Evolutionary conservation across 2,329 filamentous ascomycete genomes (phyloP), one percentile per base, ranked within the genome.

Genomic region (Canariomyces notabilis): DNA sequence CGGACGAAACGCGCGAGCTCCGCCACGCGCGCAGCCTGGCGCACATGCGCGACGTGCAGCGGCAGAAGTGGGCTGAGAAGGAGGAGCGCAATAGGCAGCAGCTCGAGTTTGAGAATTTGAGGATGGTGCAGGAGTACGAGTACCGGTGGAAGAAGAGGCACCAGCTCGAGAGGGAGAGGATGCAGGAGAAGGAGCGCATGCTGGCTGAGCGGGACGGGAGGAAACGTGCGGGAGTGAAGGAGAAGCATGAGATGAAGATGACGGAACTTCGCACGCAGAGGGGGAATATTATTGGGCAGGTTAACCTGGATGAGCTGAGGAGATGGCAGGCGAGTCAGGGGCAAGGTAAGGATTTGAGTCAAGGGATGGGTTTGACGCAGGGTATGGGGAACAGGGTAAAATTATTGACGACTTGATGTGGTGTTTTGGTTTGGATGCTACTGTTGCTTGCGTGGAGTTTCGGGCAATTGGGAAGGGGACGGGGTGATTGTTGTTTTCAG

Each of bases 281-380:
- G 38, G 55, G 55, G 6, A 51, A 57, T 41, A 45, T 58, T 11
- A 57, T 56, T 44, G 56, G 56, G 15, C 48, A 55, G 35, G 55
- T 56, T 2, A 52, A 57, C 21, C 22, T 57, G 45, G 48, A 54
- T 14, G 54, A 58, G 45, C 11, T 58, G 42, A 52, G 51, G 40
- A 32, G 49, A 36, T 58, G 56, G 56, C 51, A 54, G 34, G 36
- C 45, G 51, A 46, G 42, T 29, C 47, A 50, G 39, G 36, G 23
- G 37, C 39, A 39, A 39, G 19, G n/a, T n/a, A n/a, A n/a, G n/a
- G n/a, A n/a, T n/a, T n/a, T n/a, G n/a, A n/a, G n/a, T n/a, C n/a
- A n/a, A n/a, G n/a, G n/a, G n/a, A n/a, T 20, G 21, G 37, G 26
- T 5, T 9, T 19, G 12, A n/a, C 18, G 20, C 21, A 21, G 15